phyloP scores from a whole-genome alignment of 75 land plant genomes.

The Adiantum capillusveneris region DNA sequence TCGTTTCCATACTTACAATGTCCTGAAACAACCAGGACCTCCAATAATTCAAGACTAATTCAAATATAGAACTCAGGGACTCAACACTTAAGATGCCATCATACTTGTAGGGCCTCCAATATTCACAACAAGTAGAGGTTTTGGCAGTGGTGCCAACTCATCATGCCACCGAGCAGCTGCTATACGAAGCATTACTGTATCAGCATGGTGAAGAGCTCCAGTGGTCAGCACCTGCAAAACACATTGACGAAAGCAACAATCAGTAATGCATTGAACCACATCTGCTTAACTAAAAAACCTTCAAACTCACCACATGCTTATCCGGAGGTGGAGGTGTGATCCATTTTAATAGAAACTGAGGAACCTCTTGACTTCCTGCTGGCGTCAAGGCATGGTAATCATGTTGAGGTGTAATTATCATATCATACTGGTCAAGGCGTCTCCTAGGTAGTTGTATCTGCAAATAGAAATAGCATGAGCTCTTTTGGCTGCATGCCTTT shows the following conservation, averaged over 20 bases:
- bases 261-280: background rate
- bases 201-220: conserved; percentile 86
- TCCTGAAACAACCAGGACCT: conserved; percentile 28
- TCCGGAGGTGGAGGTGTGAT: conserved; percentile 82
- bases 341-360: conserved; percentile 57
- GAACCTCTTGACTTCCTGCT: conserved; percentile 66
- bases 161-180: conserved; percentile 85
- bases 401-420: conserved; percentile 86
- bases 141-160: conserved; percentile 68
- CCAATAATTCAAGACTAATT: background rate
- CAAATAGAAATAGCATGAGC: conserved; percentile 5
- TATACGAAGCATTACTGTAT: conserved; percentile 54
- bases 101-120: conserved; percentile 94
- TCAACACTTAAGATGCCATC: background rate
- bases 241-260: background rate
- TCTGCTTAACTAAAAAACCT: too few species aligned
- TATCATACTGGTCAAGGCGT: conserved; percentile 65
- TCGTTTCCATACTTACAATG: conserved; percentile 81
- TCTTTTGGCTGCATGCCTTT: background rate
- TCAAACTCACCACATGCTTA: conserved; percentile 59
- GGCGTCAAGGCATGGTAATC: conserved; percentile 89
- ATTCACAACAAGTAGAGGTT: conserved; percentile 86
- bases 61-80: background rate
- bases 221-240: conserved; percentile 62
- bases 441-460: conserved; percentile 96